phyloP scores from a whole-genome alignment of 768 basidiomycete genomes.

The Suillus weaverae region DNA sequence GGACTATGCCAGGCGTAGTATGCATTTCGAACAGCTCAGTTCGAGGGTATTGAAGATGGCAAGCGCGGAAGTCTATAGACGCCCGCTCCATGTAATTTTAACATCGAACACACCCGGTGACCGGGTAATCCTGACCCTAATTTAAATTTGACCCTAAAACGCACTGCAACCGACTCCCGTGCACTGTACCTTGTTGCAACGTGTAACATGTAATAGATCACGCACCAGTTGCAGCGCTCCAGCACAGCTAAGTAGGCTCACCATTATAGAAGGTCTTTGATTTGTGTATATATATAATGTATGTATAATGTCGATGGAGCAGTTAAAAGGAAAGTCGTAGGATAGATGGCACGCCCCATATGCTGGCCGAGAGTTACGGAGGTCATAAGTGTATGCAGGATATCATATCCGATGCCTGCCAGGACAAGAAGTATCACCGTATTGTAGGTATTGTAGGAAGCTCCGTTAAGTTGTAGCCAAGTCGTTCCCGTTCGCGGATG shows the following conservation, averaged over 20 bases:
- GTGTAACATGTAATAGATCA: background rate
- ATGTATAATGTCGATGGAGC: background rate
- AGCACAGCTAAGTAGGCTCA: background rate
- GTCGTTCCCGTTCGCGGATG: slow-evolving; percentile 17
- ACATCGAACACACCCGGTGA: no score
- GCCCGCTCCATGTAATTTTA: background rate
- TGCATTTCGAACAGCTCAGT: background rate
- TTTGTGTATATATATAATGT: background rate
- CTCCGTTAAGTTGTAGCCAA: slow-evolving; percentile 8
- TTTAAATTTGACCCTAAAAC: no score
- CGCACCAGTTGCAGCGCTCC: background rate
- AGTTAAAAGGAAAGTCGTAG: background rate
- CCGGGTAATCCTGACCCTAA: no score
- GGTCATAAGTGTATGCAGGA: background rate
- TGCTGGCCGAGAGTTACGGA: background rate
- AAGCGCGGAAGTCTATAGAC: background rate
- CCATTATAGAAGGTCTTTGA: background rate
- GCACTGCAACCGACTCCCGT: no score
- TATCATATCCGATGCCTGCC: background rate
- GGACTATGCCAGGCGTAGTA: background rate
- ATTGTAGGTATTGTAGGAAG: slow-evolving; percentile 22
- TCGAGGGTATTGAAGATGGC: background rate
- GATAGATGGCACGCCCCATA: background rate
- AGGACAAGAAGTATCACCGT: background rate
- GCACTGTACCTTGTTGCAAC: no score